Percentiles rank a stretch among this genome's conserved stretches.
Conservation (phyloP, 2,329 filamentous ascomycete species). For the Didymella glomerata region DNA sequence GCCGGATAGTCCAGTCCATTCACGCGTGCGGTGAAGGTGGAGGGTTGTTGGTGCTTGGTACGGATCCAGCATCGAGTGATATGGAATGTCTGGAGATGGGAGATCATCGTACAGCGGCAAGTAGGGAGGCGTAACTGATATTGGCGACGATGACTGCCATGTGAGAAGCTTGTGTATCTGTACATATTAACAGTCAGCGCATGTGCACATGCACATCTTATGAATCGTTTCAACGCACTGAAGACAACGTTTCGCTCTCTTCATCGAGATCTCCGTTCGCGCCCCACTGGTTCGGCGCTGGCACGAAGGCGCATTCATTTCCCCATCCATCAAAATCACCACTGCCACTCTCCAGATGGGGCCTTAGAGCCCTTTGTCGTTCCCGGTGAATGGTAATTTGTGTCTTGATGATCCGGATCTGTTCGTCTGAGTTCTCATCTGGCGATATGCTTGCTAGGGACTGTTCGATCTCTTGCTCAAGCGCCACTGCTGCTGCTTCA, state of each 20-base stretch:
- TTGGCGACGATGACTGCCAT: conserved; percentile 47
- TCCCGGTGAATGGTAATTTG: conserved; percentile 50
- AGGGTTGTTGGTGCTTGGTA: conserved; percentile 45
- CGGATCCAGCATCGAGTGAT: conserved; percentile 47
- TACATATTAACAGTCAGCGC: conserved; percentile 18
- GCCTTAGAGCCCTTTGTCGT: conserved; percentile 44
- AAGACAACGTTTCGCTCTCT: conserved; percentile 49
- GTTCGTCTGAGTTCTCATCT: conserved; percentile 49
- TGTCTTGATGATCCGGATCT: conserved; percentile 45
- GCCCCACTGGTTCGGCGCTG: conserved; percentile 51
- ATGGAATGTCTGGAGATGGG: conserved; percentile 46
- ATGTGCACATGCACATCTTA: not conserved
- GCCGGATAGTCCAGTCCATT: conserved; percentile 47
- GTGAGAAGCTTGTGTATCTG: conserved; percentile 50
- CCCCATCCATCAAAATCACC: conserved; percentile 48
- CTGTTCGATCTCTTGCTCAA: conserved; percentile 47
- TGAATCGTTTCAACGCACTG: conserved; percentile 33
- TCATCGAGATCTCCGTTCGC: conserved; percentile 50
- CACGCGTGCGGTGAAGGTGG: conserved; percentile 50
- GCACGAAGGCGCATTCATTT: conserved; percentile 49
- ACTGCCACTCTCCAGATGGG: conserved; percentile 50
- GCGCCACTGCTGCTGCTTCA: conserved; percentile 44
- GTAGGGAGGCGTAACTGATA: conserved; percentile 41
- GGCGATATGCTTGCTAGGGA: conserved; percentile 47
- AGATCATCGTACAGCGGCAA: conserved; percentile 41